phyloP scores from a whole-genome alignment of 192 early-diverging fungal species.

The Diversispora epigaea region DNA sequence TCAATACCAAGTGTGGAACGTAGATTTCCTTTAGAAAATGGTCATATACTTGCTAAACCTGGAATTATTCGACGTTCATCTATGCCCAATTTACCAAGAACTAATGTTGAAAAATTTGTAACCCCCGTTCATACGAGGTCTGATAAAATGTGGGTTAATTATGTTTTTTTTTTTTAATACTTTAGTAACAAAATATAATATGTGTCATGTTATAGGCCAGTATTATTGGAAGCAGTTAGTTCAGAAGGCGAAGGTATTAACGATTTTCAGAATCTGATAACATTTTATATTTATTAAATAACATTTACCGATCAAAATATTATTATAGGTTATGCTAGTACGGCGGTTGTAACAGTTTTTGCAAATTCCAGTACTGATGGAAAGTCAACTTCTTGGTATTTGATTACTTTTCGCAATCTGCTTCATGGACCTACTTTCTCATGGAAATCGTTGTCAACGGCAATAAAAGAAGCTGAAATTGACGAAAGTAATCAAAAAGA shows the following conservation, averaged over 20 bases:
- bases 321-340: not conserved
- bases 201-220: not conserved
- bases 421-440: not conserved
- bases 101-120: conserved; percentile 1
- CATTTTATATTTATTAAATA: too few species aligned
- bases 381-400: conserved; percentile 18
- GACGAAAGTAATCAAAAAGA: not conserved
- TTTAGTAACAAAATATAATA: too few species aligned
- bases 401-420: conserved; percentile 21
- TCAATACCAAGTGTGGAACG: conserved; percentile 19
- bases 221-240: not conserved
- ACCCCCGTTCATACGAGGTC: not conserved
- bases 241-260: too few species aligned
- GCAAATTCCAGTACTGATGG: not conserved
- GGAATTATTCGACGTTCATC: conserved; percentile 7
- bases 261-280: too few species aligned
- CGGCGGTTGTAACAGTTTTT: conserved; percentile 13
- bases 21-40: conserved; percentile 10
- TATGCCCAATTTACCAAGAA: conserved; percentile 11
- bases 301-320: not conserved
- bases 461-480: not conserved
- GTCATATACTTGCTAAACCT: not conserved
- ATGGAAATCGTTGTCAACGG: conserved; percentile 18
- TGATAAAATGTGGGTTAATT: not conserved
- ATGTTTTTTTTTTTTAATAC: too few species aligned